These are phyloP conservation scores for Poteriospumella lacustris DNA, from an alignment of 108 stramenopile genomes.

Conservation along the genomic window DNA sequence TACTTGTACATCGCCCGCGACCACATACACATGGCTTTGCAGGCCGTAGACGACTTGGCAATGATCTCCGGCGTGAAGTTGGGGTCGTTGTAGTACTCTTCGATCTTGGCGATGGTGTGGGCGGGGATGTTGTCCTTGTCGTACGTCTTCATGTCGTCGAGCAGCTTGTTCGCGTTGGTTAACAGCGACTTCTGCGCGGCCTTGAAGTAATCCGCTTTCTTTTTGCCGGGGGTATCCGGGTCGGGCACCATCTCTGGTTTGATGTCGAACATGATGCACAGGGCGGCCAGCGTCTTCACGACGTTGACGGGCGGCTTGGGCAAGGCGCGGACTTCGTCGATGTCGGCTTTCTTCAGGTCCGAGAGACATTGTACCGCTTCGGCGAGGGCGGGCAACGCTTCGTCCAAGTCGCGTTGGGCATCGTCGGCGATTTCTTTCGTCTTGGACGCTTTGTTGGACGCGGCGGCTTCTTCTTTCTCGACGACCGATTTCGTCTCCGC, in stretches of 20 bases:
- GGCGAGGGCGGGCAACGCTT: conserved; percentile 48
- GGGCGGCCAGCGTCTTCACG: conserved; percentile 48
- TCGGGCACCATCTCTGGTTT: conserved; percentile 50
- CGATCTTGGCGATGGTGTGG: conserved; percentile 53
- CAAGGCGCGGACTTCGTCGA: conserved; percentile 48
- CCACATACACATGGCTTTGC: conserved; percentile 64
- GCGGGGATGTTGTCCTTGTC: conserved; percentile 63
- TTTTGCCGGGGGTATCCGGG: conserved; percentile 51
- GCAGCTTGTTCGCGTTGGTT: conserved; percentile 51
- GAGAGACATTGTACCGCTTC: conserved; percentile 52
- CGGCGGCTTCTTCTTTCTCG: conserved; percentile 40
- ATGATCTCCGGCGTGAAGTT: conserved; percentile 60
- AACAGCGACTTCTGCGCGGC: conserved; percentile 54
- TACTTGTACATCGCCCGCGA: conserved; percentile 62
- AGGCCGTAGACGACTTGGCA: conserved; percentile 55
- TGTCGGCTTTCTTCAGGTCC: conserved; percentile 50
- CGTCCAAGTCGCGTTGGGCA: conserved; percentile 50
- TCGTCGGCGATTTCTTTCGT: conserved; percentile 52
- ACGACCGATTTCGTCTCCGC: conserved; percentile 43
- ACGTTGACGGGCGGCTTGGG: conserved; percentile 48
- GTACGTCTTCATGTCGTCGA: conserved; percentile 52
- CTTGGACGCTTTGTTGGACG: conserved; percentile 48
- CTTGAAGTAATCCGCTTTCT: conserved; percentile 55
- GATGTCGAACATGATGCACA: conserved; percentile 53
- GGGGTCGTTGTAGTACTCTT: conserved; percentile 48